These are phyloP conservation scores for Lathyrus sativus DNA, from an alignment of 306 rosid genomes.

Conservation along the genomic window DNA sequence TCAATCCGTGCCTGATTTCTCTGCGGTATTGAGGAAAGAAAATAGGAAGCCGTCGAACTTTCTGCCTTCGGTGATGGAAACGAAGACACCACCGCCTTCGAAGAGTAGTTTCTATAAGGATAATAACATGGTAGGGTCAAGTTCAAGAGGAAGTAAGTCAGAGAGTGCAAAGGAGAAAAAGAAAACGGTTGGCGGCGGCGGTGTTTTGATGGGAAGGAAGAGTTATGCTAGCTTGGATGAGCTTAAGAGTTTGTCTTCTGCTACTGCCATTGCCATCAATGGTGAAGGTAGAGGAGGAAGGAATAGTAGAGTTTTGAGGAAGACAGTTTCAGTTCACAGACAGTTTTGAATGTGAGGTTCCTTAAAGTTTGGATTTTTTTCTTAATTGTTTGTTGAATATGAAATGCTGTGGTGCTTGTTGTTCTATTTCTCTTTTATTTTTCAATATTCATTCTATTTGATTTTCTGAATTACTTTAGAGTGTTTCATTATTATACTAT, in stretches of 20 bases:
- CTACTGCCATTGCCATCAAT: constrained; percentile 61
- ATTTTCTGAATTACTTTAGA: background rate
- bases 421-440: constrained; percentile 8
- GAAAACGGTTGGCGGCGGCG: background rate
- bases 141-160: constrained; percentile 77
- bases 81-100: constrained; percentile 66
- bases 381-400: constrained; percentile 29
- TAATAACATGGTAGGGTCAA: constrained; percentile 42
- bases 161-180: constrained; percentile 68
- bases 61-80: constrained; percentile 51
- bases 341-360: constrained; percentile 45
- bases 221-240: constrained; percentile 83
- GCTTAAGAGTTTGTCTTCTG: constrained; percentile 64
- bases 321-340: constrained; percentile 51
- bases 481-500: constrained; percentile 28
- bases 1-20: constrained; percentile 92
- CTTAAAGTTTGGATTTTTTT: constrained; percentile 25
- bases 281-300: constrained; percentile 68
- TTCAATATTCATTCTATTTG: constrained; percentile 28
- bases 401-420: constrained; percentile 31
- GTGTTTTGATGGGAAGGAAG: constrained; percentile 60
- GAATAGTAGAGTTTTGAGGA: constrained; percentile 43
- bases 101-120: constrained; percentile 40
- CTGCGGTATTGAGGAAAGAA: constrained; percentile 73
- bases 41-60: constrained; percentile 59